Conservation (phyloP, 352 stramenopile genomes). For the Saprolegnia parasitica region DNA sequence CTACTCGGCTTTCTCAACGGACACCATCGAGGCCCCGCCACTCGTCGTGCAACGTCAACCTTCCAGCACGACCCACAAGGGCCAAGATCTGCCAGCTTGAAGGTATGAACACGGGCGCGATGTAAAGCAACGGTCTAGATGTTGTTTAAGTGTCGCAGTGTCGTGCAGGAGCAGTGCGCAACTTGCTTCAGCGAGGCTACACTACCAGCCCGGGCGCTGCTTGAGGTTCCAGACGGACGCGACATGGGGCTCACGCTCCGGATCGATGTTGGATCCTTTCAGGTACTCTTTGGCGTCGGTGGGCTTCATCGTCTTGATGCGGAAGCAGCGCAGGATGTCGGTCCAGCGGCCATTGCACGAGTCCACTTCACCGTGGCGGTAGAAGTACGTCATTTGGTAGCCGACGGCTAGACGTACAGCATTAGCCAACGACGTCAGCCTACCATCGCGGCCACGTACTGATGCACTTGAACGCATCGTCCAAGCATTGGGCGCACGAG, state of each 20-base stretch:
- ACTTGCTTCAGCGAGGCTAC: no score
- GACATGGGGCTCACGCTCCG: constrained; percentile 44
- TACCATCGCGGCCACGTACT: constrained; percentile 47
- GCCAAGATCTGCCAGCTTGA: no score
- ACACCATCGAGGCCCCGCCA: no score
- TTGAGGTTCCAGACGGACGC: constrained; percentile 65
- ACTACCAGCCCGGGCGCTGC: constrained; percentile 64
- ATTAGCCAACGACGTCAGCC: background rate
- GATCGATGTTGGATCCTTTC: constrained; percentile 59
- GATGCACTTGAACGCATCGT: constrained; percentile 77
- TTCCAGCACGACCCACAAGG: no score
- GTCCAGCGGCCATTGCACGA: constrained; percentile 76
- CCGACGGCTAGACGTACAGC: constrained; percentile 42
- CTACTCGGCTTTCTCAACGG: no score
- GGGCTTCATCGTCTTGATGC: constrained; percentile 72
- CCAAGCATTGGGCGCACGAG: constrained; percentile 66
- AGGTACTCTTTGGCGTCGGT: constrained; percentile 45
- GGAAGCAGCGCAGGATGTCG: constrained; percentile 79
- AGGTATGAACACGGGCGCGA: no score
- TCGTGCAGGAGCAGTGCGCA: no score
- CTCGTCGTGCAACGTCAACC: no score
- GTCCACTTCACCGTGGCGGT: constrained; percentile 60
- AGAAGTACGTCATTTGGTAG: constrained; percentile 81
- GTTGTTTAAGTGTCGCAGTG: no score
- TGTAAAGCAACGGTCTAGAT: no score